Base-by-base conservation (phyloP, 306 rosid genomes). In the Urtica urens region DNA sequence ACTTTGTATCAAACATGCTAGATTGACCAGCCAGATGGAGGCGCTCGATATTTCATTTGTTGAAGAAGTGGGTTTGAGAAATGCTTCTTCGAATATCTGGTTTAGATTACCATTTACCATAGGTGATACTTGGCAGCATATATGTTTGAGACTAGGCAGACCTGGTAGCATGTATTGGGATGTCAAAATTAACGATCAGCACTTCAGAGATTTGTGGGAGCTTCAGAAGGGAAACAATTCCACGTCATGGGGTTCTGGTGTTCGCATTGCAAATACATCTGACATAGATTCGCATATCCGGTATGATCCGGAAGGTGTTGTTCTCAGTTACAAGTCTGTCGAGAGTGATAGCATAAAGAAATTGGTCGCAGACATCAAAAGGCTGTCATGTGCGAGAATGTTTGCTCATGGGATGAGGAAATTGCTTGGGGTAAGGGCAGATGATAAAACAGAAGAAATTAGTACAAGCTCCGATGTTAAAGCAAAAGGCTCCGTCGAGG, bases 121-220 rank as follows among this genome's bases (percentile, higher is more conserved):
- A 69, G 99, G 87, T 38, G 94, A 85, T 72, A 69, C 94, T 10
- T 92, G 99, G 96, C 81, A 82, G 64, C 82, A 79, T 69, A 76
- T 92, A 52, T 92, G 94, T 70, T 68, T 92, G 87, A 80, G 87
- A 42, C 96, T 92, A 62, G 99, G 99, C 48, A 82, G 83, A 72
- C 94, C 99, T 18, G 96, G 99, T 63, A 85, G 82, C 74, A 82
- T 92, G 86, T 70, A 69, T 65, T 92, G 99, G 96, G 99, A 92
- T 65, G 99, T 92, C 54, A 92, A 92, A 70, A 92, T 92, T 51
- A 78, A 75, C 56, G 99, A 92, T 39, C 99, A 82, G 69, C 99
- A 92, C 61, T 92, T 85, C 62, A 67, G 79, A 74, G 99, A 92
- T 71, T 75, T 92, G 62, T 92, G 99, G 99, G 94, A 92, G 72